Evolutionary conservation across 2,329 filamentous ascomycete genomes (phyloP), one percentile per base, ranked within the genome.

Genomic region (Clarireedia paspali): DNA sequence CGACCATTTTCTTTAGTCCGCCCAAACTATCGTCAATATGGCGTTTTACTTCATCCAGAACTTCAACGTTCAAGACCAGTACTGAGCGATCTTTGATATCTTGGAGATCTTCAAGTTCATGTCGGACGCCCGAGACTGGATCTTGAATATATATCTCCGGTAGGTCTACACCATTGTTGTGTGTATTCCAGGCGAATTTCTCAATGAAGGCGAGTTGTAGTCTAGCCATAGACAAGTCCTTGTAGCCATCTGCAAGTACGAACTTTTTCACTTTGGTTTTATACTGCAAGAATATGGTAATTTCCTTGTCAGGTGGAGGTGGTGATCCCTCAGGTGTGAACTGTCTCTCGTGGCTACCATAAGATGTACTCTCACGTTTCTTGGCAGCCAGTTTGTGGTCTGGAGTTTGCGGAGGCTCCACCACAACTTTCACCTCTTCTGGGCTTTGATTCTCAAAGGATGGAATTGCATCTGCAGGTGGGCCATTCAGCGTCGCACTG

Each of bases 131-230:
- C 7, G 94, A 97, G 2, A 96, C 81, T 0, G 91, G 87, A 69
- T 99, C 94, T 70, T 99, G 94, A 15, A 99, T 94, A 70, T 99
- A 96, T 15, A 99, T 97, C 65, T 99, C 94, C 0, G 94, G 94
- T 47, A 99, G 74, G 68, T 99, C 94, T 14, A 84, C 83, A 6
- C 94, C 94, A 66, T 96, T 95, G 59, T 90, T 87, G 64, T 97
- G 91, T 0, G 92, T 96, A 65, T 96, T 97, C 91, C 95, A 99
- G 0, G 92, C 94, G 68, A 99, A 99, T 70, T 96, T 99, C 64
- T 99, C 94, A 64, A 99, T 99, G 65, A 99, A 99, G 0, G 94
- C 92, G 27, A 99, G 79, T 70, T 99, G 92, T 57, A 99, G 73
- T 24, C 91, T 83, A 1, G 91, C 91, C 57, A 96, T 86, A 2